Percentiles rank a stretch among this genome's conserved stretches.
Evolutionary conservation across 345 rosid genomes (phyloP).

Genomic region (Murraya koenigii): DNA sequence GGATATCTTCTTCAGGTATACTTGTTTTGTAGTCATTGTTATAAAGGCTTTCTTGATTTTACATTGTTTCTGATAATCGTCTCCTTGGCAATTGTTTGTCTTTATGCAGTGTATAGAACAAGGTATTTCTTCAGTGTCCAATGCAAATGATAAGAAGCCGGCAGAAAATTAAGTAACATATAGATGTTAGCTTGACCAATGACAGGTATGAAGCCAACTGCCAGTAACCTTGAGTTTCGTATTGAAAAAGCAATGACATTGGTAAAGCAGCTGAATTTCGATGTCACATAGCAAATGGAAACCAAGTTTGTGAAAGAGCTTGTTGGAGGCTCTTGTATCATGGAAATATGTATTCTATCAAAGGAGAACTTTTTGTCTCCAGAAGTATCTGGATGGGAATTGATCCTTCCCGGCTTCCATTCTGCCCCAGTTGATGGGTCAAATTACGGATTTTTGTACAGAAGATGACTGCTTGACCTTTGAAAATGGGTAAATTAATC

Average conservation of each 20-base stretch:
- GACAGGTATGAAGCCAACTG: constrained; percentile 24
- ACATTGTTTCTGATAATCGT: neutral
- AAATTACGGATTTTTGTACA: neutral
- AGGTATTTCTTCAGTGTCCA: constrained; percentile 54
- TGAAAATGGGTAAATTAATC: neutral
- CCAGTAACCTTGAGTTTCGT: neutral
- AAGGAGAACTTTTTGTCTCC: neutral
- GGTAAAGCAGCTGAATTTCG: neutral
- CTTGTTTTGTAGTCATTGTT: neutral
- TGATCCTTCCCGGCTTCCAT: neutral
- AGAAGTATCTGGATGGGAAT: neutral
- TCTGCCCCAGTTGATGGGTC: neutral
- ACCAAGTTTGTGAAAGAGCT: neutral
- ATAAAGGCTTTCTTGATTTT: neutral
- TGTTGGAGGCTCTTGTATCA: neutral
- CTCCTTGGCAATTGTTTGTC: constrained; percentile 5
- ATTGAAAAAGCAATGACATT: neutral
- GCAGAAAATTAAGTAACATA: constrained; percentile 25
- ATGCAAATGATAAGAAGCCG: constrained; percentile 24
- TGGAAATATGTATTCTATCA: neutral
- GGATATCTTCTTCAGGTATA: constrained; percentile 89
- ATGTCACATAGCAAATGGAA: constrained; percentile 12
- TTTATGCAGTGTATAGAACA: constrained; percentile 76
- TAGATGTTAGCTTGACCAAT: constrained; percentile 15
- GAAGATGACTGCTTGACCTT: neutral